Base-by-base conservation (phyloP, 768 basidiomycete species). In the Gautieria morchelliformis region DNA sequence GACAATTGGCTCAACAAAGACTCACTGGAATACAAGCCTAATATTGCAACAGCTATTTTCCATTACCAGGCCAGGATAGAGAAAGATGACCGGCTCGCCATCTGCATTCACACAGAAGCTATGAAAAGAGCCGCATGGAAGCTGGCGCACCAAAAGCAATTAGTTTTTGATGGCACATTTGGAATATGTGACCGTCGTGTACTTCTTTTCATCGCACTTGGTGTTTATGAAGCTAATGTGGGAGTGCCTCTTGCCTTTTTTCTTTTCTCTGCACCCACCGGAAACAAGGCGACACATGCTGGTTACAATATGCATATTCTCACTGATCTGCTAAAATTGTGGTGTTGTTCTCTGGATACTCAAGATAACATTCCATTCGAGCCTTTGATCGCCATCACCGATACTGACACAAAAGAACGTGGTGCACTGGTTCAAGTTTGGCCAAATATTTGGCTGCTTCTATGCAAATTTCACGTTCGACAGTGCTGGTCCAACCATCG, bases 141-240 rank as follows among this genome's bases (percentile, higher is more conserved):
- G 9, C 9, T 14, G 12, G 40, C 40, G 9, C 40, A 41, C 7
- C 24, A 27, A 1, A 51, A 42, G 11, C 65, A 65, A 54, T 40
- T 66, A 15, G 51, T 65, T 27, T 52, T 66, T 14, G 65, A 66
- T 51, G 61, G 65, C 10, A 66, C 65, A 5, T 66, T 66, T 46
- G 63, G 65, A 0, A 27, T 66, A 24, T 64, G 61, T 37, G 46
- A 41, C 30, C 22, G 56, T 59, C 60, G 49, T 58, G 60, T 56
- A 48, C 67, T 72, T 4, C 64, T 72, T 1, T 63, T 63, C 12
- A 72, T 74, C 56, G 61, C 67, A 7, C 64, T 74, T 63, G 71
- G 62, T 0, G 30, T 72, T 11, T 66, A 74, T 55, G 62, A 68
- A 4, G 50, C 59, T 5, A 42, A 61, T 1, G 54, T 61, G 2